A percentile compares a stretch with the other conserved stretches of the same genome.
Conservation (phyloP, 2,329 filamentous ascomycete species). For the Sporothrix phasma region DNA sequence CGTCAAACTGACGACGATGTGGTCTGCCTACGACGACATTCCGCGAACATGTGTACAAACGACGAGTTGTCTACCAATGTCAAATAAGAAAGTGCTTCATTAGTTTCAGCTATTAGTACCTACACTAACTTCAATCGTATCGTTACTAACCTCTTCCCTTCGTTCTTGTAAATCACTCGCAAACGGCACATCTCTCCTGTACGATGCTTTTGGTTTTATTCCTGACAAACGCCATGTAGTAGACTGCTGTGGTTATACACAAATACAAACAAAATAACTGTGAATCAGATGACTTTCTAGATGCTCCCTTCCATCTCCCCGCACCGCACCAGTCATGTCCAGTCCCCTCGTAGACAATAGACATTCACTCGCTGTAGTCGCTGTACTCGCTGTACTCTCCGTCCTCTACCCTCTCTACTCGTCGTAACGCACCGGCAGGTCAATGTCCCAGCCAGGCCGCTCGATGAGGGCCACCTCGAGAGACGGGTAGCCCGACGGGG, state of each 20-base stretch:
- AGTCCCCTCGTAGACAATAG: neutral
- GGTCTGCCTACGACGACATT: neutral
- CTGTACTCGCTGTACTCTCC: neutral
- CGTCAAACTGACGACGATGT: neutral
- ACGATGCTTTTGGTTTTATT: constrained; percentile 2
- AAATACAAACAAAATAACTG: neutral
- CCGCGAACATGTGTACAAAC: no score
- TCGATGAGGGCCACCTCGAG: constrained; percentile 84
- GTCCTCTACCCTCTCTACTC: neutral
- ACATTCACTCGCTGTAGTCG: neutral
- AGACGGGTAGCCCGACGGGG: constrained; percentile 21
- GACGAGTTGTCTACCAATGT: no score
- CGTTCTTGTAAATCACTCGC: neutral
- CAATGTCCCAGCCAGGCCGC: constrained; percentile 72
- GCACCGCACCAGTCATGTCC: no score
- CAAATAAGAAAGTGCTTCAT: no score
- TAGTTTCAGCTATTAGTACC: no score
- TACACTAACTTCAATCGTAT: no score
- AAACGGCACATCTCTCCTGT: neutral
- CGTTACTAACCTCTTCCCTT: neutral
- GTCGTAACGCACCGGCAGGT: constrained; percentile 59
- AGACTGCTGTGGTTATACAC: constrained; percentile 2
- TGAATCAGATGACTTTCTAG: neutral
- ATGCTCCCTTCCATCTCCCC: neutral
- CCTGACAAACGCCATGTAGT: neutral